phyloP scores from a whole-genome alignment of 2,329 filamentous ascomycete species.

The Cladosporium austrohemisphaericum region DNA sequence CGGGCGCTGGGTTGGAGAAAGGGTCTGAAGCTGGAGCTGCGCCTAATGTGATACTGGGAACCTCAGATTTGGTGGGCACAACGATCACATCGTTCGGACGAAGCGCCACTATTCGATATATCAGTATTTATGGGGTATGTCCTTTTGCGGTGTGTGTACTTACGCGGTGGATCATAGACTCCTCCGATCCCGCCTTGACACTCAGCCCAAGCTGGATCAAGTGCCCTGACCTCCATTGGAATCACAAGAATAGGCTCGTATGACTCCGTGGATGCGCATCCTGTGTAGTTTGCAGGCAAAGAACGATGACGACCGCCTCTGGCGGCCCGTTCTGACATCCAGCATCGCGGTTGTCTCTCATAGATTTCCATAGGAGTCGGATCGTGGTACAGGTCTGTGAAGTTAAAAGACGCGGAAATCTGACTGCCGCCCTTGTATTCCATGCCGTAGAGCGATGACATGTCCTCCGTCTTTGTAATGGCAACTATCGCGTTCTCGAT shows the following conservation, averaged over 20 bases:
- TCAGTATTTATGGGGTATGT: neutral
- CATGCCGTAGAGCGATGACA: conserved; percentile 20
- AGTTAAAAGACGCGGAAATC: conserved; percentile 8
- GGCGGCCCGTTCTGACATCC: neutral
- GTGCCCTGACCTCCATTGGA: conserved; percentile 13
- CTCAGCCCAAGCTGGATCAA: conserved; percentile 20
- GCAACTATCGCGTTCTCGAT: conserved; percentile 21
- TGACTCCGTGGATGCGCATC: conserved; percentile 17
- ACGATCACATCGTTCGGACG: neutral
- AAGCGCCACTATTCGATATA: neutral
- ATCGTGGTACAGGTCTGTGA: conserved; percentile 10
- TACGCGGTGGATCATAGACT: conserved; percentile 20
- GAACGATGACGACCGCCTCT: conserved; percentile 13
- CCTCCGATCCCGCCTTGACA: conserved; percentile 22
- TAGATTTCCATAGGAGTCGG: conserved; percentile 19
- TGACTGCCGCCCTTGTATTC: neutral
- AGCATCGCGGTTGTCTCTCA: conserved; percentile 21
- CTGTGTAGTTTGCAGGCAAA: neutral
- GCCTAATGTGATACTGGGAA: neutral
- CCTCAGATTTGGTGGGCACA: neutral
- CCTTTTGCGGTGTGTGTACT: neutral
- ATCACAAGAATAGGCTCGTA: conserved; percentile 24
- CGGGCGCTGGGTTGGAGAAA: neutral
- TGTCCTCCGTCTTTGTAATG: conserved; percentile 15
- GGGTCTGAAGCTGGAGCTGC: neutral